Base-by-base conservation (phyloP, 2,329 filamentous ascomycete genomes). In the Botrytis paeoniae region DNA sequence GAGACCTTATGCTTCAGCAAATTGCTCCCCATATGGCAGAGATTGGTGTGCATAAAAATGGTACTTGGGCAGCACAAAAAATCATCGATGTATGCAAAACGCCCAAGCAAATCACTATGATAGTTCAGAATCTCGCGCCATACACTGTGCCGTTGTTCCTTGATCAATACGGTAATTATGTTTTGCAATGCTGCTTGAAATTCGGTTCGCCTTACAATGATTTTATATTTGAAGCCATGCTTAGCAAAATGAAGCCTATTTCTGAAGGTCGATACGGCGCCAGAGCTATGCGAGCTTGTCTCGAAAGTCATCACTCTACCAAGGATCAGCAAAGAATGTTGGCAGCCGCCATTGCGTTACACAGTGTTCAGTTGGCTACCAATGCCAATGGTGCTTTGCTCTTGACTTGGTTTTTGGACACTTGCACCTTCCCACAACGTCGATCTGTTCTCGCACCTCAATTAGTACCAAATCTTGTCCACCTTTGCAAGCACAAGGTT, bases 61-160 rank as follows among this genome's bases (percentile, higher is more conserved):
- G 96, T 75, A 99, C 96, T 1, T 99, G 96, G 96, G 96, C 96
- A 71, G 96, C 96, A 1, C 96, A 99, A 84, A 99, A 98, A 87
- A 98, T 99, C 80, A 98, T 99, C 78, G 95, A 98, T 79, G 94
- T 97, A 10, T 95, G 94, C 82, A 94, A 96, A 83, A 94, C 92
- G 0, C 90, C 92, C 9, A 85, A 86, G 59, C 95, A 98, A 83
- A 95, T 96, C 91, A 84, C 86, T 64, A 85, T 94, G 84, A 95
- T 99, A 80, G 92, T 96, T 41, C 90, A 97, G 75, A 88, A 93
- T 77, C 86, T 98, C 43, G 92, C 92, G 5, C 91, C 94, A 0
- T 98, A 97, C 83, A 94, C 93, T 0, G 89, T 98, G 64, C 93
- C 94, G 4, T 87, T 98, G 32, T 98, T 99, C 87, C 87, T 98